Percentiles rank a stretch among this genome's conserved stretches.
These are phyloP conservation scores for Colletotrichum abscissum DNA, from an alignment of 2,329 filamentous ascomycete species.

Conservation along the genomic window DNA sequence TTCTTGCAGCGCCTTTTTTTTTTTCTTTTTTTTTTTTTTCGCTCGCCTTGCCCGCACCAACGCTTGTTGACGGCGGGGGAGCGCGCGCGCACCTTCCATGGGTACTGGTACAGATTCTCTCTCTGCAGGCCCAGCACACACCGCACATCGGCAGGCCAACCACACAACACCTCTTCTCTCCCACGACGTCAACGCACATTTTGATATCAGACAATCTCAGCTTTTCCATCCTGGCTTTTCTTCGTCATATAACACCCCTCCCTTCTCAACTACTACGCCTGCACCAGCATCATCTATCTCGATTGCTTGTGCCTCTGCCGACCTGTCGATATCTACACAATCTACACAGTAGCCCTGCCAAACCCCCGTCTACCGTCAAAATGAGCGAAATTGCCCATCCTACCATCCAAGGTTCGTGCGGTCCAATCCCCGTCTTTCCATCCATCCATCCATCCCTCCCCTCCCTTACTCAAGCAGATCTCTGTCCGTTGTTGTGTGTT, in stretches of 20 bases:
- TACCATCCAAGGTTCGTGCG: conserved; percentile 67
- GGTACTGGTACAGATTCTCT: no score
- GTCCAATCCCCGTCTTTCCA: conserved; percentile 16
- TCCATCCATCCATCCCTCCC: not conserved
- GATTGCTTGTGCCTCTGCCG: conserved; percentile 16
- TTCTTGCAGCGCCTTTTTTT: conserved; percentile 11
- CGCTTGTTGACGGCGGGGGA: no score
- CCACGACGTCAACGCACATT: conserved; percentile 5
- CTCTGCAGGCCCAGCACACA: not conserved
- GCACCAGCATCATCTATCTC: conserved; percentile 11
- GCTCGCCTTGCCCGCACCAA: not conserved
- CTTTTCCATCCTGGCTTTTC: conserved; percentile 17
- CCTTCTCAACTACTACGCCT: conserved; percentile 8
- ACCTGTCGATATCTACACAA: conserved; percentile 28
- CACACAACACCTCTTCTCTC: not conserved
- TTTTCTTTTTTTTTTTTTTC: no score
- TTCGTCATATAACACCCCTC: conserved; percentile 27
- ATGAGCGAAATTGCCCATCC: conserved; percentile 68
- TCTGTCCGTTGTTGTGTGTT: no score
- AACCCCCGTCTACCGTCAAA: conserved; percentile 39
- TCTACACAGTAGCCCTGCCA: conserved; percentile 15
- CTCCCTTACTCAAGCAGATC: not conserved
- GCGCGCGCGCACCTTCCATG: no score
- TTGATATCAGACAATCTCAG: not conserved
- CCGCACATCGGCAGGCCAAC: conserved; percentile 5